Conservation (phyloP, 164 flowering plant species). For the Brasenia schreberi region DNA sequence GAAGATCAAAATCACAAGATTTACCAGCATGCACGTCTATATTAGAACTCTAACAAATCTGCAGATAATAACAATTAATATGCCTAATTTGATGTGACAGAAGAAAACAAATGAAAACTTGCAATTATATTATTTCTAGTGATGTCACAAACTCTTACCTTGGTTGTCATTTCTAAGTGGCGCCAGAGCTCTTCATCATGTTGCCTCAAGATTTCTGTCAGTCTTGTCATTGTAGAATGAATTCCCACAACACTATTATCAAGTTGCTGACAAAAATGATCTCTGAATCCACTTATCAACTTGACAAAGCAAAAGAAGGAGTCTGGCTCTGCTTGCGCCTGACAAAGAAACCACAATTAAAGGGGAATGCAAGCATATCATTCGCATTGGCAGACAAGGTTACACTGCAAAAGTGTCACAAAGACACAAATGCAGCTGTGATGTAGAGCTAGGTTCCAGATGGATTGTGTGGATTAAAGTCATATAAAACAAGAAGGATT, state of each 20-base stretch:
- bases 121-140: no score
- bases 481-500: neutral
- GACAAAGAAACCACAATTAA: conserved; percentile 20
- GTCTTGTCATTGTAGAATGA: conserved; percentile 70
- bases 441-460: neutral
- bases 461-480: neutral
- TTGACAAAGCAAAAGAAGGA: conserved; percentile 97
- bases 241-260: conserved; percentile 98
- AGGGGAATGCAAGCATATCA: neutral
- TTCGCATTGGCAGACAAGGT: neutral
- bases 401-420: neutral
- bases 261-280: conserved; percentile 89
- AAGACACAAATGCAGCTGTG: neutral
- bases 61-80: no score
- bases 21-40: no score
- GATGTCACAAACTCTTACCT: conserved; percentile 30
- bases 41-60: no score
- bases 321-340: conserved; percentile 90
- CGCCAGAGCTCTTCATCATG: conserved; percentile 99
- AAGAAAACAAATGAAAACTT: no score
- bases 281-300: conserved; percentile 84
- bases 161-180: conserved; percentile 93
- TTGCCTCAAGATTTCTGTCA: conserved; percentile 77
- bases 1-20: no score
- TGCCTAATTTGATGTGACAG: no score